Evolutionary conservation across 2,329 filamentous ascomycete species (phyloP).

Genomic region (Trichoderma aggressivum): DNA sequence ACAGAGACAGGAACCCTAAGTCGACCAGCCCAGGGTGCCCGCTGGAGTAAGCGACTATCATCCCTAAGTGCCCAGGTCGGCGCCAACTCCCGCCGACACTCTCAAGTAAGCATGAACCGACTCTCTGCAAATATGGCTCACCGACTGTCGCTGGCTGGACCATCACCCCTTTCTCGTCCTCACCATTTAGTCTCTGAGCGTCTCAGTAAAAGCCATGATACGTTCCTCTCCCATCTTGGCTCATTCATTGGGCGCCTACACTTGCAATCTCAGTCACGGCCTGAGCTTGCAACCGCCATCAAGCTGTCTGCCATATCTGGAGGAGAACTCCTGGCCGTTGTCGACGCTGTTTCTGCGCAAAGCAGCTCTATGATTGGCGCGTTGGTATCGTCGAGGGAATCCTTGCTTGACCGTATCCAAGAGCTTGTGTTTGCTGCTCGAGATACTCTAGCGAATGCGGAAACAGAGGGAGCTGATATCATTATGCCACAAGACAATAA

Average conservation of each 20-base stretch:
- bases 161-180: conserved; percentile 58
- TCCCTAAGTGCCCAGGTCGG: conserved; percentile 37
- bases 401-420: conserved; percentile 76
- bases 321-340: conserved; percentile 70
- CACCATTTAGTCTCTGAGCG: conserved; percentile 79
- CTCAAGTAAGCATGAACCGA: conserved; percentile 40
- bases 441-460: conserved; percentile 68
- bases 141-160: conserved; percentile 70
- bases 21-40: conserved; percentile 33
- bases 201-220: conserved; percentile 76
- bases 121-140: conserved; percentile 61
- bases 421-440: conserved; percentile 78
- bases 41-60: conserved; percentile 47
- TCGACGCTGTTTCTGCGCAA: conserved; percentile 78
- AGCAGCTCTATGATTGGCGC: conserved; percentile 65
- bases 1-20: not conserved
- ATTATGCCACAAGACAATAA: conserved; percentile 78
- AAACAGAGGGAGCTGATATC: conserved; percentile 70
- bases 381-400: conserved; percentile 65
- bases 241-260: conserved; percentile 90
- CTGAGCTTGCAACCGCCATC: conserved; percentile 77
- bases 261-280: conserved; percentile 84
- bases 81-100: conserved; percentile 34
- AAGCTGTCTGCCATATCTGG: conserved; percentile 81
- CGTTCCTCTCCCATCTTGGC: conserved; percentile 83